These are phyloP conservation scores for Allium fistulosum DNA, from an alignment of 106 monocot genomes.

Conservation along the genomic window DNA sequence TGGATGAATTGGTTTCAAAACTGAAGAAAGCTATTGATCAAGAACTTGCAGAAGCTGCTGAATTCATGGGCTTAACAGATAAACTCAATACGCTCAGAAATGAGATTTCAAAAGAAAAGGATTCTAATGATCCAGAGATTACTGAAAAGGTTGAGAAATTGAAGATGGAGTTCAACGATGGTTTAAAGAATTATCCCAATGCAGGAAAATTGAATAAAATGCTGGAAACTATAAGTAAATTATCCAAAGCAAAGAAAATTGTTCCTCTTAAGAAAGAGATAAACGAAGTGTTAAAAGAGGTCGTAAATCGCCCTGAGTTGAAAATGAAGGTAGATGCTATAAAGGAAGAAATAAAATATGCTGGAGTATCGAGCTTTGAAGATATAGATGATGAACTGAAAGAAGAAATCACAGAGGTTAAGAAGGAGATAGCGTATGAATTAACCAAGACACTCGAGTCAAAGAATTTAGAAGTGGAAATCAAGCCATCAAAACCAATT, in stretches of 20 bases:
- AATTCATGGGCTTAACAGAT: conserved; percentile 26
- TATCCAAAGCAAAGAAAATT: conserved; percentile 17
- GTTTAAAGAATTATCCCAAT: conserved; percentile 26
- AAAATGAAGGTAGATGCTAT: conserved; percentile 23
- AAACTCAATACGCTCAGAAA: conserved; percentile 23
- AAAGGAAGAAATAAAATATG: conserved; percentile 18
- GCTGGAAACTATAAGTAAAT: conserved; percentile 26
- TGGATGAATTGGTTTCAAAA: conserved; percentile 20
- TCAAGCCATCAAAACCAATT: conserved; percentile 10
- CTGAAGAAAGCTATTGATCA: conserved; percentile 26
- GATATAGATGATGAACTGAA: conserved; percentile 23
- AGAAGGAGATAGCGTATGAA: conserved; percentile 29
- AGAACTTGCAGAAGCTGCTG: conserved; percentile 23
- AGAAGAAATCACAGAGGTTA: conserved; percentile 21
- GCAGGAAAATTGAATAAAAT: conserved; percentile 17
- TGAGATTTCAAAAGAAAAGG: conserved; percentile 9
- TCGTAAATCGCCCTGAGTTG: conserved; percentile 19
- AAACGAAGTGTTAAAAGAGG: conserved; percentile 14
- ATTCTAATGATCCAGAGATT: conserved; percentile 8
- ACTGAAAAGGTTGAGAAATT: conserved; percentile 23
- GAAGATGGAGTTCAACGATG: conserved; percentile 17
- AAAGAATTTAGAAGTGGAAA: conserved; percentile 19
- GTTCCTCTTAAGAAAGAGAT: conserved; percentile 24
- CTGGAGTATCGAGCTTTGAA: conserved; percentile 17
- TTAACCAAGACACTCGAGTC: conserved; percentile 16